Evolutionary conservation across 169 alveolate species (phyloP).

Genomic region (Plasmodium knowlesi): DNA sequence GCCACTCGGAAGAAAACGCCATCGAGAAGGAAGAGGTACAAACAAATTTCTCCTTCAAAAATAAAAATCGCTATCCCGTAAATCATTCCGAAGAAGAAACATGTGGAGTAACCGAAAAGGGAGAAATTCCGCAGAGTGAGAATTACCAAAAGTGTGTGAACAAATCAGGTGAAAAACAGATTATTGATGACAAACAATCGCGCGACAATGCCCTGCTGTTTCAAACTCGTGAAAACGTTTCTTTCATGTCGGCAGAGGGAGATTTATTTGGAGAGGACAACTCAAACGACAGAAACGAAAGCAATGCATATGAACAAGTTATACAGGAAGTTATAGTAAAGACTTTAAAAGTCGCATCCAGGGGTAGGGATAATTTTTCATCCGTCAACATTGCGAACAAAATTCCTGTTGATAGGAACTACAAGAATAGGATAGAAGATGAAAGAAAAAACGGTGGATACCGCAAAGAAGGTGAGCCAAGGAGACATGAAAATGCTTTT

Average conservation of each 20-base stretch:
- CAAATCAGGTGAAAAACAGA: not conserved
- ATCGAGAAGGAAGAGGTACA: not conserved
- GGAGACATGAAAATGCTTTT: not conserved
- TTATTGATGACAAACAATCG: not conserved
- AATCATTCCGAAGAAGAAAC: not conserved
- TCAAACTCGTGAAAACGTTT: not conserved
- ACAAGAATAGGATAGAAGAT: not conserved
- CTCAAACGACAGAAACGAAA: not conserved
- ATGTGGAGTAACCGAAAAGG: not conserved
- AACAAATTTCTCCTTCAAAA: not conserved
- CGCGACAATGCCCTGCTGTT: not conserved
- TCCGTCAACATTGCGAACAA: not conserved
- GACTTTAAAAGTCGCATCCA: constrained; percentile 24
- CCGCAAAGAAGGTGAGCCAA: not conserved
- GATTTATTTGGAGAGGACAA: not conserved
- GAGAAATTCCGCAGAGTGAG: not conserved
- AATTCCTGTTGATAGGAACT: not conserved
- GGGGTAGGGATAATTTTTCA: not conserved
- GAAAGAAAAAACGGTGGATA: not conserved
- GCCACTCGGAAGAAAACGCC: not conserved
- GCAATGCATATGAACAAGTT: constrained; percentile 8
- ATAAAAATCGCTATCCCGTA: not conserved
- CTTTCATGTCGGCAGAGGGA: not conserved
- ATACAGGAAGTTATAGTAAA: constrained; percentile 18
- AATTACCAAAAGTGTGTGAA: not conserved